Conservation (phyloP, 2,329 filamentous ascomycete genomes). For the Ceratocystis albifundus region DNA sequence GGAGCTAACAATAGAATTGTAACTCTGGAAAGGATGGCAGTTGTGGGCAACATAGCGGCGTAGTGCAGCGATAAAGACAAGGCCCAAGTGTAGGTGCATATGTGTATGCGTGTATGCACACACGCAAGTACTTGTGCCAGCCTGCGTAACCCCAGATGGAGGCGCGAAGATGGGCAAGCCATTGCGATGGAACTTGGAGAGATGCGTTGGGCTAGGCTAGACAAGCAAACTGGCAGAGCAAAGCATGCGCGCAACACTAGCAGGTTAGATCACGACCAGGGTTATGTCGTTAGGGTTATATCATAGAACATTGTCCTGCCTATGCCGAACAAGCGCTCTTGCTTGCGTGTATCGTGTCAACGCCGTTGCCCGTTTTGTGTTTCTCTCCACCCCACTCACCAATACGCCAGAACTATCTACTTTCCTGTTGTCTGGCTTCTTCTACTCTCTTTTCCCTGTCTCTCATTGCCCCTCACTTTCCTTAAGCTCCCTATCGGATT, state of each 20-base stretch:
- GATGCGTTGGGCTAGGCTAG: too few relatives aligned
- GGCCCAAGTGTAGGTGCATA: not conserved
- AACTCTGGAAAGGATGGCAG: not conserved
- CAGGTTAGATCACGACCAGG: too few relatives aligned
- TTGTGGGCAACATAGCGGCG: not conserved
- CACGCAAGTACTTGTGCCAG: not conserved
- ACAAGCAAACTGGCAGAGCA: too few relatives aligned
- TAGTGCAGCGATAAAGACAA: not conserved
- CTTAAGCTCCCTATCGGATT: not conserved
- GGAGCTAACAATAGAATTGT: conserved; percentile 7
- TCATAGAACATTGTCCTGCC: not conserved
- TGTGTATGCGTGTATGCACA: not conserved
- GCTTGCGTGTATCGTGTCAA: not conserved
- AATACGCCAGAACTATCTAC: too few relatives aligned
- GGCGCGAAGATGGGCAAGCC: not conserved
- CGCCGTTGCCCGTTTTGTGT: not conserved
- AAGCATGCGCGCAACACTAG: too few relatives aligned
- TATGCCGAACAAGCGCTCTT: not conserved
- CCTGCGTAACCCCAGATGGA: not conserved
- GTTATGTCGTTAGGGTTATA: not conserved
- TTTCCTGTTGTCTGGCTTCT: too few relatives aligned
- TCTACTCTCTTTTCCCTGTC: not conserved
- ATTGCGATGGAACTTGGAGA: too few relatives aligned
- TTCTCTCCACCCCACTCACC: too few relatives aligned
- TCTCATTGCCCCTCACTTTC: not conserved